phyloP scores from a whole-genome alignment of 148 eudicot genomes.

The Rhododendron simsii region DNA sequence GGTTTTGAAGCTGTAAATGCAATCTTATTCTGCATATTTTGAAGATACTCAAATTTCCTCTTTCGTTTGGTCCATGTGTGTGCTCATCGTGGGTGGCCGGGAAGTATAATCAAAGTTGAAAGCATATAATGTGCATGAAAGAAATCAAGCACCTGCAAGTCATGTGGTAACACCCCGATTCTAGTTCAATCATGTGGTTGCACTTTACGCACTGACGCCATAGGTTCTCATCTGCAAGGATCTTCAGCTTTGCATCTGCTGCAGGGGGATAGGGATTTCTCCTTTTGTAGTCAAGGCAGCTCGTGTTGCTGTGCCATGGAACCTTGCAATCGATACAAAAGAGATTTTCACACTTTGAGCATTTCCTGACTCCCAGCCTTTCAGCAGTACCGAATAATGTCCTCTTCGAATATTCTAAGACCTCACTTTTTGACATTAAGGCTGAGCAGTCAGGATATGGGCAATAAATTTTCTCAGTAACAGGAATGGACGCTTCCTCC shows the following conservation, averaged over 20 bases:
- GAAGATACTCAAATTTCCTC: neutral
- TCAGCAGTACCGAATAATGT: neutral
- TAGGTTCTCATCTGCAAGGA: conserved; percentile 43
- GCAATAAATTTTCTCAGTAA: conserved; percentile 61
- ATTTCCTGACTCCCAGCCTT: conserved; percentile 39
- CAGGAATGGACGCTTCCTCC: conserved; percentile 72
- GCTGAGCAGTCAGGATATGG: conserved; percentile 78
- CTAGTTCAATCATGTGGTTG: conserved; percentile 79
- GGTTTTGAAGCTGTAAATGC: neutral
- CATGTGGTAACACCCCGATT: conserved; percentile 80
- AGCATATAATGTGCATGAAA: neutral
- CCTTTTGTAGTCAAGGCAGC: conserved; percentile 46
- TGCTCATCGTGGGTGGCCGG: neutral
- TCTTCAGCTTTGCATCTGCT: conserved; percentile 56
- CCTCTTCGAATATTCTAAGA: conserved; percentile 31
- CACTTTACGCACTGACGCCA: conserved; percentile 85
- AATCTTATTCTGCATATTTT: neutral
- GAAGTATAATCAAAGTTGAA: neutral
- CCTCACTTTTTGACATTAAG: conserved; percentile 65
- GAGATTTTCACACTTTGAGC: conserved; percentile 38
- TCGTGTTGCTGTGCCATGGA: conserved; percentile 61
- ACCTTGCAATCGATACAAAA: conserved; percentile 72
- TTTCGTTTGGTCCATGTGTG: neutral
- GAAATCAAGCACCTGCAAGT: conserved; percentile 62
- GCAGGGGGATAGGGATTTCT: conserved; percentile 33